A percentile compares a stretch with the other conserved stretches of the same genome.
Conservation (phyloP, 768 basidiomycete species). For the Kwoniella dejecticola region DNA sequence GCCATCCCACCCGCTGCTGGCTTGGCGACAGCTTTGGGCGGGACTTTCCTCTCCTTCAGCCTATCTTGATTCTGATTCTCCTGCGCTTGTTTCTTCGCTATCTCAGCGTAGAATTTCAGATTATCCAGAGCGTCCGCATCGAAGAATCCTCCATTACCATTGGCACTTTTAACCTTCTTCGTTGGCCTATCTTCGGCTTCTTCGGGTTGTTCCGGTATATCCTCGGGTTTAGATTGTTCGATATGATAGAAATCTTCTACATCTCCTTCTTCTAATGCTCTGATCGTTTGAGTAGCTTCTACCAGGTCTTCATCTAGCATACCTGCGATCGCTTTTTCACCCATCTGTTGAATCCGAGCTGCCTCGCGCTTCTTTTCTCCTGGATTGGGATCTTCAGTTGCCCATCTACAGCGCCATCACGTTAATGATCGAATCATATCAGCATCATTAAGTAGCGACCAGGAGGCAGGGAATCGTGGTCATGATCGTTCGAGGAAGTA, state of each 20-base stretch:
- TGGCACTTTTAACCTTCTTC: slow-evolving; percentile 36
- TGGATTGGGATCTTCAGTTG: slow-evolving; percentile 97
- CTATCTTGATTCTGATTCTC: slow-evolving; percentile 49
- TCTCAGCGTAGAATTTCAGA: slow-evolving; percentile 85
- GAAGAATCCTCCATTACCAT: slow-evolving; percentile 63
- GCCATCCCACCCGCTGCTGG: no score
- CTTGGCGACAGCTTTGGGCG: slow-evolving; percentile 19
- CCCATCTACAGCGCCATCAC: slow-evolving; percentile 64
- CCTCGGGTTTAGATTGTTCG: slow-evolving; percentile 45
- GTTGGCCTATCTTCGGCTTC: slow-evolving; percentile 20
- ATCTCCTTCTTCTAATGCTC: slow-evolving; percentile 82
- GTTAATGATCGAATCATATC: no score
- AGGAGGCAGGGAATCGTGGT: no score
- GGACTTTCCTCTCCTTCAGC: slow-evolving; percentile 25
- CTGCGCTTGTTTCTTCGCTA: slow-evolving; percentile 68
- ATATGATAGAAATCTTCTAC: slow-evolving; percentile 55
- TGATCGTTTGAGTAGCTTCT: slow-evolving; percentile 80
- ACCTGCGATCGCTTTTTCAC: slow-evolving; percentile 76
- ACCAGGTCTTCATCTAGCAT: slow-evolving; percentile 86
- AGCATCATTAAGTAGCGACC: no score
- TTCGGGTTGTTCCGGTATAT: slow-evolving; percentile 17
- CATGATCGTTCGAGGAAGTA: no score
- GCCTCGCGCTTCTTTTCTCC: slow-evolving; percentile 83
- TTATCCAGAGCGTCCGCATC: slow-evolving; percentile 84
- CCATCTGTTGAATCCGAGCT: slow-evolving; percentile 75